These are phyloP conservation scores for Neofusicoccum sp. DNA, from an alignment of 2,329 filamentous ascomycete species.

Conservation along the genomic window DNA sequence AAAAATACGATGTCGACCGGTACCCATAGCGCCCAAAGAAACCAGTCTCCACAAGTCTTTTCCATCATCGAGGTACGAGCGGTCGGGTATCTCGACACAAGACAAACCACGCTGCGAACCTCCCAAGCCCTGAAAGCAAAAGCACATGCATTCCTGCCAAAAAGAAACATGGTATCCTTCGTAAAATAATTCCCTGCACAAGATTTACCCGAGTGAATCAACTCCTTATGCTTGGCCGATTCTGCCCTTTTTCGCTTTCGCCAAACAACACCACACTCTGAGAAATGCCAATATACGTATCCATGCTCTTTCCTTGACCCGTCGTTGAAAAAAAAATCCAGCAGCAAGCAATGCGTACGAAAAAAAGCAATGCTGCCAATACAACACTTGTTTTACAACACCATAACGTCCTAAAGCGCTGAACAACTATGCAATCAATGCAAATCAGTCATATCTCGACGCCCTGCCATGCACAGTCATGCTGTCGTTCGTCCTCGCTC, in stretches of 20 bases:
- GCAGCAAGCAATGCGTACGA: background rate
- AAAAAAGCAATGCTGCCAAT: background rate
- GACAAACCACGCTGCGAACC: too few relatives aligned
- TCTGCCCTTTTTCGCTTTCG: background rate
- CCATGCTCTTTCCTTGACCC: too few relatives aligned
- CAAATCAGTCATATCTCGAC: background rate
- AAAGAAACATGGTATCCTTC: background rate
- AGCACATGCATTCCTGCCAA: background rate
- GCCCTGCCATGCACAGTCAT: slow-evolving; percentile 17
- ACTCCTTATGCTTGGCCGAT: background rate
- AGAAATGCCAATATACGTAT: background rate
- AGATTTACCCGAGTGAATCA: background rate
- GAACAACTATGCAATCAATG: too few relatives aligned
- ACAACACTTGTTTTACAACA: background rate
- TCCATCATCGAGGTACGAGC: too few relatives aligned
- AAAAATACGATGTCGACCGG: too few relatives aligned
- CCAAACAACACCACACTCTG: background rate
- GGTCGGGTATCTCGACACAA: too few relatives aligned
- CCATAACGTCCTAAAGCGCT: background rate
- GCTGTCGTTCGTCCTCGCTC: slow-evolving; percentile 26
- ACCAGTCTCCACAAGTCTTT: too few relatives aligned
- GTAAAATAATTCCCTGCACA: background rate
- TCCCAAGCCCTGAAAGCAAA: too few relatives aligned
- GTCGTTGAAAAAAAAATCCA: background rate
- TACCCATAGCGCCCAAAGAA: too few relatives aligned